These are phyloP conservation scores for Fusarium sp. DNA, from an alignment of 2,329 filamentous ascomycete species.

Conservation along the genomic window DNA sequence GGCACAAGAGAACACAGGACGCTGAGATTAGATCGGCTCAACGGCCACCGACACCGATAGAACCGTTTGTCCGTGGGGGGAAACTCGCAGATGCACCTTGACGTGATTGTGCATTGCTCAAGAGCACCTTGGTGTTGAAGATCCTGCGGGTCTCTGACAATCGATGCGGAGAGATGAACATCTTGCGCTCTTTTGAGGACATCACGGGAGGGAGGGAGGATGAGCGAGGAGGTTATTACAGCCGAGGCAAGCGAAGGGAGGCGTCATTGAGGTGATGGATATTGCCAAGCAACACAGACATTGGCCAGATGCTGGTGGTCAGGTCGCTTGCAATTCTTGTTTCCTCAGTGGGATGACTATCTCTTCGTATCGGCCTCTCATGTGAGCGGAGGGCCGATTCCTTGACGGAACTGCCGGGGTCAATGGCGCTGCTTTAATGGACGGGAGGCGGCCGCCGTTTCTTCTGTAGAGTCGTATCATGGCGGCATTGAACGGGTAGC, in stretches of 20 bases:
- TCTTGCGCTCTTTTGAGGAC: neutral
- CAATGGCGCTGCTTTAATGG: slow-evolving; percentile 1
- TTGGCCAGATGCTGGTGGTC: slow-evolving; percentile 16
- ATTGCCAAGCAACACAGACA: slow-evolving; percentile 27
- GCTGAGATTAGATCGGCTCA: neutral
- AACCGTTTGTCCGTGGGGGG: slow-evolving; percentile 2
- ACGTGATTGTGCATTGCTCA: slow-evolving; percentile 11
- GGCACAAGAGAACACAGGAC: neutral
- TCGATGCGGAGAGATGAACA: slow-evolving; percentile 4
- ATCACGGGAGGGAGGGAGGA: neutral
- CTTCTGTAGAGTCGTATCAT: neutral
- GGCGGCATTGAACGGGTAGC: neutral
- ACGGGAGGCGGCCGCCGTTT: neutral
- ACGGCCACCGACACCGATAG: neutral
- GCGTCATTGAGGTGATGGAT: slow-evolving; percentile 25
- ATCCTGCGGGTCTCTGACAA: slow-evolving; percentile 15
- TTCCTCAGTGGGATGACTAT: slow-evolving; percentile 14
- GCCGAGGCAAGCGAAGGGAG: slow-evolving; percentile 25
- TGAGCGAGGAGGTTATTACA: slow-evolving; percentile 5
- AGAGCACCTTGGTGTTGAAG: slow-evolving; percentile 8
- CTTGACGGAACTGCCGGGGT: slow-evolving; percentile 15
- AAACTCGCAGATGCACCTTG: slow-evolving; percentile 17
- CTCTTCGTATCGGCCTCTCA: slow-evolving; percentile 2
- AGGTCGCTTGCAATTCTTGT: slow-evolving; percentile 24
- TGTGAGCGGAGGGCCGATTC: neutral